A percentile compares a stretch with the other conserved stretches of the same genome.
phyloP scores from a whole-genome alignment of 139 green algal species.

The Coelastrella sp. region DNA sequence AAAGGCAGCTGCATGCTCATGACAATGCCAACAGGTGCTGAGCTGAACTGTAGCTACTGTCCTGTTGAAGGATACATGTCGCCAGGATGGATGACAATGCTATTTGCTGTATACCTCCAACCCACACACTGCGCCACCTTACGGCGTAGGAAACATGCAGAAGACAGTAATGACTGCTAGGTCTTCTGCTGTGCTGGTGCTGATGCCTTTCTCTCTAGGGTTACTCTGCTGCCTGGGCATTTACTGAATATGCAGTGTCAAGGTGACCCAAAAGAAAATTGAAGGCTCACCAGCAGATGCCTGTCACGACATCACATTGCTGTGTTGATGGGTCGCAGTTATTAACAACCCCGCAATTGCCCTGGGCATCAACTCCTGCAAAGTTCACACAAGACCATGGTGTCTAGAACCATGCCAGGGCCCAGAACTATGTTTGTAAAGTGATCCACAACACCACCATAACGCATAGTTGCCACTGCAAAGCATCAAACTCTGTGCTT shows the following conservation, averaged over 20 bases:
- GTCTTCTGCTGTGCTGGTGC: neutral
- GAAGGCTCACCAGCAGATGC: constrained; percentile 10
- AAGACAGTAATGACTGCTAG: neutral
- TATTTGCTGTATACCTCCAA: neutral
- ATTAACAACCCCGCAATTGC: constrained; percentile 2
- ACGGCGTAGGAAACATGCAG: too few species aligned
- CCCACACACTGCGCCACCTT: neutral
- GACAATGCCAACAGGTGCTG: too few species aligned
- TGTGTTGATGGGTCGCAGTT: neutral
- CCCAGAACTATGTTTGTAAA: neutral
- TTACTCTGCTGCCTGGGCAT: neutral
- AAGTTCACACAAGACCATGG: neutral
- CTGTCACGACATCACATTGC: constrained; percentile 3
- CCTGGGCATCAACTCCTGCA: neutral
- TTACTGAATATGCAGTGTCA: neutral
- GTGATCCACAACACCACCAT: neutral
- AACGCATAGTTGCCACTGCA: neutral
- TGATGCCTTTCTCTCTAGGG: neutral
- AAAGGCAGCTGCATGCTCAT: too few species aligned
- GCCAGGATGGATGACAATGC: neutral
- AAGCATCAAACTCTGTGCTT: too few species aligned
- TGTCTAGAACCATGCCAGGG: too few species aligned
- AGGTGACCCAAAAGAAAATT: neutral
- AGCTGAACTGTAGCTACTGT: too few species aligned
- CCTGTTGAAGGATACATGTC: too few species aligned